phyloP scores from a whole-genome alignment of 2,329 filamentous ascomycete genomes.

The Coniochaeta sp. region DNA sequence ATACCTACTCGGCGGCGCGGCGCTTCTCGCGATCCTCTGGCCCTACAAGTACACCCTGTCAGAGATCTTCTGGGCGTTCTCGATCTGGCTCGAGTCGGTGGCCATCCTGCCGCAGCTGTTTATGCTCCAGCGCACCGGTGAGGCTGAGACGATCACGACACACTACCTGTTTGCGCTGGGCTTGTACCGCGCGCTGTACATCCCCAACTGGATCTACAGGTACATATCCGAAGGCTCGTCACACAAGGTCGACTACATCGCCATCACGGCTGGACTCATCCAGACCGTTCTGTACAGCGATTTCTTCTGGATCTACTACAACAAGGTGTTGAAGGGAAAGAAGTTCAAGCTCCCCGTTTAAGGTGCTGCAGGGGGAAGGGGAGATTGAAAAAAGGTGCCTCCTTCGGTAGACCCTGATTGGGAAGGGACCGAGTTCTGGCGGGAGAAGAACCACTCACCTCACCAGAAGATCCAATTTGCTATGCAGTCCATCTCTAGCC shows the following conservation, averaged over 20 bases:
- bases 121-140: conserved; percentile 94
- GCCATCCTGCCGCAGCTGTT: conserved; percentile 96
- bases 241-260: conserved; percentile 75
- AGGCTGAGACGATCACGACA: conserved; percentile 98
- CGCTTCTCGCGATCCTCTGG: conserved; percentile 70
- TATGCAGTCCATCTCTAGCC: not conserved
- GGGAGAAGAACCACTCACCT: not conserved
- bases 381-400: not conserved
- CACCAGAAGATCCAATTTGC: not conserved
- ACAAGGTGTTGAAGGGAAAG: conserved; percentile 84
- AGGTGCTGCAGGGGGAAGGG: not conserved
- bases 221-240: conserved; percentile 63
- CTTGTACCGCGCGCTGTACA: conserved; percentile 87
- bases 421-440: not conserved
- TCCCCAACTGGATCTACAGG: conserved; percentile 96
- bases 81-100: conserved; percentile 95
- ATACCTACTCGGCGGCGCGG: conserved; percentile 79
- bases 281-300: conserved; percentile 96
- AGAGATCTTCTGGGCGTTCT: conserved; percentile 96
- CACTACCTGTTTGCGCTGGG: conserved; percentile 96
- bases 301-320: conserved; percentile 99
- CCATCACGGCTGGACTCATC: conserved; percentile 79
- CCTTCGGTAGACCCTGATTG: not conserved
- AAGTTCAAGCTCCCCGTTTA: conserved; percentile 82
- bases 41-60: conserved; percentile 75